Conservation (phyloP, 192 early-diverging fungal genomes). For the Lunasporangiospora selenospora region DNA sequence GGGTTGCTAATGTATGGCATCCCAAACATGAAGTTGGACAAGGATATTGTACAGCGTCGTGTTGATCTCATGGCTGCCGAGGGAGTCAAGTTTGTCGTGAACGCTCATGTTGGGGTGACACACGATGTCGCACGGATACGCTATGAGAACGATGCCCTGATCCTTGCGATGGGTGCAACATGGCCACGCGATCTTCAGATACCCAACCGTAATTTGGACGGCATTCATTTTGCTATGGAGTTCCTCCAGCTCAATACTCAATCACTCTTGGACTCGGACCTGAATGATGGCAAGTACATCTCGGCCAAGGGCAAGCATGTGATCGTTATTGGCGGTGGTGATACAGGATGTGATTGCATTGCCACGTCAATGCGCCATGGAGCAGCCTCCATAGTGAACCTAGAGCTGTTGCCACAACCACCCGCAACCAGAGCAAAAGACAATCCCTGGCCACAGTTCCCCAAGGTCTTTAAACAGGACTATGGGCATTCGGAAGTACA, state of each 20-base stretch:
- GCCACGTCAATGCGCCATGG: constrained; percentile 88
- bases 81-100: constrained; percentile 83
- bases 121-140: constrained; percentile 68
- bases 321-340: constrained; percentile 94
- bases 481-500: constrained; percentile 92
- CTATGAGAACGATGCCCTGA: constrained; percentile 71
- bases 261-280: constrained; percentile 74
- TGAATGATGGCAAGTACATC: constrained; percentile 71
- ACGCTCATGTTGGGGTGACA: constrained; percentile 85
- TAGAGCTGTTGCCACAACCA: constrained; percentile 93
- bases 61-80: constrained; percentile 88
- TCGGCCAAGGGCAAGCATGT: constrained; percentile 87
- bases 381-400: constrained; percentile 83
- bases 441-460: constrained; percentile 96
- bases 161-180: constrained; percentile 90
- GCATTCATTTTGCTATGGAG: constrained; percentile 97
- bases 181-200: constrained; percentile 93
- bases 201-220: constrained; percentile 77
- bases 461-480: constrained; percentile 88
- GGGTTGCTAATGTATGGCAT: constrained; percentile 96
- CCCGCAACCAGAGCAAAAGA: constrained; percentile 72
- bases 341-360: constrained; percentile 94
- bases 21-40: constrained; percentile 99
- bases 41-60: constrained; percentile 86
- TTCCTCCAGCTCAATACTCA: constrained; percentile 87